Percentiles rank a stretch among this genome's conserved stretches.
Conservation (phyloP, 139 green algal genomes). For the Eudorina sp. region DNA sequence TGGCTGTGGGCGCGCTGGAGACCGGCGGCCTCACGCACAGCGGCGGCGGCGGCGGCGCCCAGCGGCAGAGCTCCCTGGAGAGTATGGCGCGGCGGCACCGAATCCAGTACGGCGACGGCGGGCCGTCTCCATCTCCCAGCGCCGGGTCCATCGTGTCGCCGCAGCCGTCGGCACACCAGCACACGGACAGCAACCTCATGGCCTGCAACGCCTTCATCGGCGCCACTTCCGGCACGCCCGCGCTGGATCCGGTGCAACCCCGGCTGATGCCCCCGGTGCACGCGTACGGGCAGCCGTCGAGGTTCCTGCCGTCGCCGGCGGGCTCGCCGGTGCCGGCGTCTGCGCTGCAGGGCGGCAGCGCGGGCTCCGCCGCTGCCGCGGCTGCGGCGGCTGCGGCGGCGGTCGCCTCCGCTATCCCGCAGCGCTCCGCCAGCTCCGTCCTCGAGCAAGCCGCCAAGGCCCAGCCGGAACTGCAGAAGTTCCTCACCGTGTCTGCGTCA, state of each 20-base stretch:
- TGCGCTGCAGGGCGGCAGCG: background rate
- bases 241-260: background rate
- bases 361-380: background rate
- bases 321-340: background rate
- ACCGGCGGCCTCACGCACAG: too few relatives aligned
- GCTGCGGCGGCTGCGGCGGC: background rate
- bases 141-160: constrained; percentile 3
- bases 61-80: background rate
- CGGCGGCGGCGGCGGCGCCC: background rate
- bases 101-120: constrained; percentile 2
- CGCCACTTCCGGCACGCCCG: background rate
- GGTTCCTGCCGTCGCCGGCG: background rate
- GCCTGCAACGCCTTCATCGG: background rate
- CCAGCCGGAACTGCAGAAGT: background rate
- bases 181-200: background rate
- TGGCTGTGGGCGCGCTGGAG: background rate
- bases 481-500: background rate
- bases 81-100: too few relatives aligned
- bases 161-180: background rate
- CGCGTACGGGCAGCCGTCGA: background rate
- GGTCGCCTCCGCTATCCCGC: background rate
- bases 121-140: background rate
- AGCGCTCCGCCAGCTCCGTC: background rate
- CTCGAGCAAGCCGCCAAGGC: background rate
- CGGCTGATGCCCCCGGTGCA: background rate